Evolutionary conservation across 306 rosid species (phyloP).

Genomic region (Arachis hypogaea): DNA sequence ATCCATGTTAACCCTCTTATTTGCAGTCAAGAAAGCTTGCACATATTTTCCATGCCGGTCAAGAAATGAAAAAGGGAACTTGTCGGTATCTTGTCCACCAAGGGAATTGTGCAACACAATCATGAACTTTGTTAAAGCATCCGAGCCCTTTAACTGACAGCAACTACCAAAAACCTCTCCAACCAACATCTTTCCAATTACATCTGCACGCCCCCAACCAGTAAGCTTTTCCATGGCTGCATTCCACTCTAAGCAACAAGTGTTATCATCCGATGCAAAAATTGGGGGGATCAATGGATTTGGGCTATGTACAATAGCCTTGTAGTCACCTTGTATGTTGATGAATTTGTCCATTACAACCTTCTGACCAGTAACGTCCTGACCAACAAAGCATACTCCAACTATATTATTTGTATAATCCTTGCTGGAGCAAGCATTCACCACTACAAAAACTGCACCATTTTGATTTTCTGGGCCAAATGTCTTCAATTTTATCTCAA

Average conservation of each 20-base stretch:
- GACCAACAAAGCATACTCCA: constrained; percentile 99
- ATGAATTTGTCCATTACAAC: constrained; percentile 96
- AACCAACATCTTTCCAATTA: constrained; percentile 85
- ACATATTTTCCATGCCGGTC: constrained; percentile 73
- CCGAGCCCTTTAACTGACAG: constrained; percentile 87
- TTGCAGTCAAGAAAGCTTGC: constrained; percentile 89
- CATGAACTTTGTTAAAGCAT: constrained; percentile 89
- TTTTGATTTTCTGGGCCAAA: constrained; percentile 69
- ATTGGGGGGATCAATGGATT: constrained; percentile 96
- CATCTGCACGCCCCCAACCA: constrained; percentile 77
- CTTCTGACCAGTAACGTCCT: constrained; percentile 93
- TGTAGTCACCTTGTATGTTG: constrained; percentile 94
- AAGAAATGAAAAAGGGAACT: constrained; percentile 78
- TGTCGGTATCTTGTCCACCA: constrained; percentile 81
- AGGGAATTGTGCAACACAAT: constrained; percentile 92
- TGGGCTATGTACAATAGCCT: constrained; percentile 94
- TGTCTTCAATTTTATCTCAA: constrained; percentile 89
- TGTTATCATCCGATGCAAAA: constrained; percentile 94
- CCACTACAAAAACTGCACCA: constrained; percentile 79
- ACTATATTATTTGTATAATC: constrained; percentile 80
- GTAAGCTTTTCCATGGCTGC: constrained; percentile 95
- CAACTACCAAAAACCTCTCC: constrained; percentile 96
- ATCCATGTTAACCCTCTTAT: constrained; percentile 80
- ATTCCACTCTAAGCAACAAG: constrained; percentile 98
- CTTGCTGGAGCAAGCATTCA: constrained; percentile 98